Conservation (phyloP, 2,329 filamentous ascomycete species). For the Kalaharituber pfeilii region DNA sequence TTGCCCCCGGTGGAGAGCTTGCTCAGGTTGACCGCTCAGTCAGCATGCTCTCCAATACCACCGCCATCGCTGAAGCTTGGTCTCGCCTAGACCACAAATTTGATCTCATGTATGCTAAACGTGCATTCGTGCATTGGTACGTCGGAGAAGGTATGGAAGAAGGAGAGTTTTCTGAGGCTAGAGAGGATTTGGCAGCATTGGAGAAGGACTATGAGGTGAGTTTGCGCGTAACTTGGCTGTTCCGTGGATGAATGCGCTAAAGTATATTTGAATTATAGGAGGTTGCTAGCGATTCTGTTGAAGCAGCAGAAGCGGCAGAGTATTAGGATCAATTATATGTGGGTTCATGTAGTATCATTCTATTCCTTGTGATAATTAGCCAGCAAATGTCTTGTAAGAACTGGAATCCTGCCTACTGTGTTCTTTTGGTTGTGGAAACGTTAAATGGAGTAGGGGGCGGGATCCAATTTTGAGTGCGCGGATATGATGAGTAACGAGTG, state of each 20-base stretch:
- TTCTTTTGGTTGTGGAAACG: too few species aligned
- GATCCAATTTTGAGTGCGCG: too few species aligned
- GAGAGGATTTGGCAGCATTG: conserved; percentile 67
- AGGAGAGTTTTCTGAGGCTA: conserved; percentile 73
- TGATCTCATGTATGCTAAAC: conserved; percentile 53
- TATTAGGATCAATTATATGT: too few species aligned
- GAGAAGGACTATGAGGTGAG: conserved; percentile 17
- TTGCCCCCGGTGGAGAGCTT: conserved; percentile 37
- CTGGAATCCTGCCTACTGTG: too few species aligned
- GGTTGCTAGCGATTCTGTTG: neutral
- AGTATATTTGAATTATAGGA: too few species aligned
- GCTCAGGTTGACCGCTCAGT: conserved; percentile 38
- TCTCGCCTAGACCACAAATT: conserved; percentile 48
- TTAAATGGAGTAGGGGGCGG: too few species aligned
- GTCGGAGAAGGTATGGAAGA: conserved; percentile 88
- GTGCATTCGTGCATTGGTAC: conserved; percentile 55
- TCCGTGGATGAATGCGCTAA: too few species aligned
- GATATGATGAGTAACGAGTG: too few species aligned
- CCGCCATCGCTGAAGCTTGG: conserved; percentile 49
- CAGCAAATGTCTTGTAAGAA: too few species aligned
- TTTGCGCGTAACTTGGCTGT: conserved; percentile 15
- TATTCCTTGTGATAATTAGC: too few species aligned
- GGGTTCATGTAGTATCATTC: too few species aligned
- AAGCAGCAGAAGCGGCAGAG: conserved; percentile 15
- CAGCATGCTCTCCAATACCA: conserved; percentile 50